Base-by-base conservation (phyloP, 2,329 filamentous ascomycete genomes). In the Aspergillus niger region DNA sequence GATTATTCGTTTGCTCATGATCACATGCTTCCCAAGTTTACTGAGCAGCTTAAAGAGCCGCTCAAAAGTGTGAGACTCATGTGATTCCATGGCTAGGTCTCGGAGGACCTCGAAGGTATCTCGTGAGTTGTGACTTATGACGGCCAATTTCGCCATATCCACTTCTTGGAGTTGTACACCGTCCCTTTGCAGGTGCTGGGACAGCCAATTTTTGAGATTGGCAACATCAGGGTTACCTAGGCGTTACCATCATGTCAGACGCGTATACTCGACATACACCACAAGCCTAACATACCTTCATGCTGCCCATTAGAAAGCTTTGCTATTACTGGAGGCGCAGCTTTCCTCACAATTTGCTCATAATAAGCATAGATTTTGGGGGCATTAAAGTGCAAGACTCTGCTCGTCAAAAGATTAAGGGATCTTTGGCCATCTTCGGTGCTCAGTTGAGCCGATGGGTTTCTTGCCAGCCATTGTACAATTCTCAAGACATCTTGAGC, bases 21-120 rank as follows among this genome's bases (percentile, higher is more conserved):
- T 28, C 26, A 49, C 57, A 20, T 59, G 57, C 30, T 59, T 59
- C 6, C 57, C 57, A 15, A 59, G 51, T 17, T 59, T 59, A 7
- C 44, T 30, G 26, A 59, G 57, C 41, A 59, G 5, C 51, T 55
- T 59, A 39, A 48, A 36, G 26, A 59, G 39, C 24, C 38, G 28
- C 41, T 49, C 51, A 8, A 47, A 55, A 5, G 17, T 44, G 1
- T 26, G 39, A 8, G 30, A 17, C 22, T 26, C 41, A 8, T 28
- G 13, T 17, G 53, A 43, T 8, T 26, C 24, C 20, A 24, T 51
- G 26, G 50, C 17, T 20, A 55, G 13, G 15, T 38, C 32, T 22
- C 44, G 41, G 39, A 59, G 53, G 11, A 48, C 57, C 7, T 43
- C n/a, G 30, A 59, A 59, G 26, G 11, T 6, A 17, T 28, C 7